Base-by-base conservation (phyloP, 768 basidiomycete genomes). In the Candolleomyces aberdarensis region DNA sequence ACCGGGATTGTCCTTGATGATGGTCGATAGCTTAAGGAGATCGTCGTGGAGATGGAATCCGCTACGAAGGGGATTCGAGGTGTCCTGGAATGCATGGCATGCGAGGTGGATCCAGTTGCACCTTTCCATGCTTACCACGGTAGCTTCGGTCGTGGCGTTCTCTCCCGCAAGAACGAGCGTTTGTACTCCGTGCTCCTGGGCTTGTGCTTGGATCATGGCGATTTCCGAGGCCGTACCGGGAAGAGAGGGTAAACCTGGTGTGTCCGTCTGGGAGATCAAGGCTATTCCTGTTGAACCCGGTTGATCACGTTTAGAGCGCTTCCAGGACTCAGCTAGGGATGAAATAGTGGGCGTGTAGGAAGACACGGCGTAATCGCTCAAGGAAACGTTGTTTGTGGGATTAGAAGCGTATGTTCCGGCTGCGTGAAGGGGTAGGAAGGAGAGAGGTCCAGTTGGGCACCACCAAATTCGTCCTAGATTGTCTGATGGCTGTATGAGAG, bases 401-500 rank as follows among this genome's bases (percentile, higher is more conserved):
- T 56, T 56, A 26, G 26, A 26, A 26, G 26, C 26, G 39, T 75
- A 76, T 4, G 70, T 66, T 4, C 72, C 69, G 46, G 78, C 78
- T 1, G 75, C 75, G 11, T 79, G 78, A 15, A 79, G 62, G 3
- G 77, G 78, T 29, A 78, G 58, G 39, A 75, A 71, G 3, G 72
- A 36, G 57, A 79, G 71, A 19, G 56, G 60, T 11, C 72, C 70
- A 15, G 71, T 67, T 22, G 66, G 57, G 43, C 67, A 72, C 72
- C 72, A 74, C 60, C 63, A 65, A 15, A 56, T 43, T 11, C 54
- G 31, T 2, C 31, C 31, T 9, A n/a, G 40, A 8, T 17, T 66
- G 26, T 32, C 54, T 15, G 36, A 65, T 54, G 56, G 32, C 15
- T 20, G 44, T 22, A 2, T 5, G 26, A 29, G 20, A 14, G 19